These are phyloP conservation scores for Coemansia sp. DNA, from an alignment of 192 early-diverging fungal genomes.

Conservation along the genomic window DNA sequence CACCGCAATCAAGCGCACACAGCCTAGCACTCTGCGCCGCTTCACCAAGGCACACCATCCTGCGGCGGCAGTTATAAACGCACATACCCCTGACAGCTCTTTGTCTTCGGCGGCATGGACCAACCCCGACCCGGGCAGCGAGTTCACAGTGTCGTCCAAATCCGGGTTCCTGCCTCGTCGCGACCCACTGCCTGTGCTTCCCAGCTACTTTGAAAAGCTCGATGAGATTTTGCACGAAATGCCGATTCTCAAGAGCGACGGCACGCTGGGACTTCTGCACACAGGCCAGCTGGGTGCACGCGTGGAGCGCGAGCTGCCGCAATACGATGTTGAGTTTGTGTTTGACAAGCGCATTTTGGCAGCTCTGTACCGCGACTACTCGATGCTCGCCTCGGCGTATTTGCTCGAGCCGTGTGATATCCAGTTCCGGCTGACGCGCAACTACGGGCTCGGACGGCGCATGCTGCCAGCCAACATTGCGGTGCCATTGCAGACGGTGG, in stretches of 20 bases:
- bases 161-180: constrained; percentile 62
- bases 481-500: constrained; percentile 68
- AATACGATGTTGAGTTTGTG: constrained; percentile 71
- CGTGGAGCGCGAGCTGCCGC: constrained; percentile 67
- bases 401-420: constrained; percentile 89
- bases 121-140: constrained; percentile 28
- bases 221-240: constrained; percentile 75
- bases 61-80: neutral
- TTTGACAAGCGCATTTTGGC: constrained; percentile 68
- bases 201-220: constrained; percentile 67
- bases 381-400: constrained; percentile 84
- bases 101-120: constrained; percentile 15
- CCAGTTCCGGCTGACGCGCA: constrained; percentile 63
- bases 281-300: constrained; percentile 78
- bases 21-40: constrained; percentile 2
- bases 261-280: constrained; percentile 71
- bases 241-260: constrained; percentile 70
- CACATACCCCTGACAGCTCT: neutral
- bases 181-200: constrained; percentile 71
- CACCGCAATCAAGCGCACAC: neutral
- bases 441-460: constrained; percentile 78
- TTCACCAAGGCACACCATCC: constrained; percentile 20
- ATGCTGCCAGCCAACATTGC: constrained; percentile 78
- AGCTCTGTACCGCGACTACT: constrained; percentile 86
- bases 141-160: constrained; percentile 50